Evolutionary conservation across 208 protist genomes (phyloP).

Genomic region (Leishmania amazonensis): DNA sequence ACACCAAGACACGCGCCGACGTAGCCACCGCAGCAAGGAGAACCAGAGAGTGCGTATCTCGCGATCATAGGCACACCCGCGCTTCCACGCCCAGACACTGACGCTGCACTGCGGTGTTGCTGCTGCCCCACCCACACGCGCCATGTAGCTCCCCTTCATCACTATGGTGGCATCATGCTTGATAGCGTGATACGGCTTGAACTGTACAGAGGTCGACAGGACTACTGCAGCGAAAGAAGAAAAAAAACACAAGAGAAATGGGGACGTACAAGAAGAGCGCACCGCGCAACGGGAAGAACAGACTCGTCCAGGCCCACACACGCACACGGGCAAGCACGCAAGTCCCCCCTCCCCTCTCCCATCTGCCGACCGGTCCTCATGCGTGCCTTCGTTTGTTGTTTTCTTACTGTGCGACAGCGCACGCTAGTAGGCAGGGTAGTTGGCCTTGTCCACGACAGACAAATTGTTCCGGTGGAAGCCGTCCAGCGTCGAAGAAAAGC

Average conservation of each 20-base stretch:
- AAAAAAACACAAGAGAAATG: not conserved
- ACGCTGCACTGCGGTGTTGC: not conserved
- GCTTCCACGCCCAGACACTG: not conserved
- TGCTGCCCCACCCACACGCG: not conserved
- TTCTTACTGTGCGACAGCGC: not conserved
- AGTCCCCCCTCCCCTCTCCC: not conserved
- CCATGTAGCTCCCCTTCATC: not conserved
- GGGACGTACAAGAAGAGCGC: not conserved
- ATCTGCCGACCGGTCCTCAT: not conserved
- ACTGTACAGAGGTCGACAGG: not conserved
- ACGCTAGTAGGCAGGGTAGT: constrained; percentile 28
- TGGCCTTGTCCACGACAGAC: constrained; percentile 35
- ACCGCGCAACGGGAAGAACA: not conserved
- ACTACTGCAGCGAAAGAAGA: not conserved
- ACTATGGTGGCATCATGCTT: not conserved
- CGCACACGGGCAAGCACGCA: not conserved
- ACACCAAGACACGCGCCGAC: not conserved
- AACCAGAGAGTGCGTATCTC: not conserved
- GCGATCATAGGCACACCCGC: not conserved
- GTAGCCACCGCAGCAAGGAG: not conserved
- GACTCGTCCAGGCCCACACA: not conserved
- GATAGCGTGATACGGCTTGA: not conserved
- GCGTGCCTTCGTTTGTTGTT: not conserved
- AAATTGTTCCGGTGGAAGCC: constrained; percentile 69
- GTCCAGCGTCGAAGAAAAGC: constrained; percentile 29